Percentiles rank a stretch among this genome's conserved stretches.
These are phyloP conservation scores for Lenzites betulinus DNA, from an alignment of 768 basidiomycete species.

Conservation along the genomic window DNA sequence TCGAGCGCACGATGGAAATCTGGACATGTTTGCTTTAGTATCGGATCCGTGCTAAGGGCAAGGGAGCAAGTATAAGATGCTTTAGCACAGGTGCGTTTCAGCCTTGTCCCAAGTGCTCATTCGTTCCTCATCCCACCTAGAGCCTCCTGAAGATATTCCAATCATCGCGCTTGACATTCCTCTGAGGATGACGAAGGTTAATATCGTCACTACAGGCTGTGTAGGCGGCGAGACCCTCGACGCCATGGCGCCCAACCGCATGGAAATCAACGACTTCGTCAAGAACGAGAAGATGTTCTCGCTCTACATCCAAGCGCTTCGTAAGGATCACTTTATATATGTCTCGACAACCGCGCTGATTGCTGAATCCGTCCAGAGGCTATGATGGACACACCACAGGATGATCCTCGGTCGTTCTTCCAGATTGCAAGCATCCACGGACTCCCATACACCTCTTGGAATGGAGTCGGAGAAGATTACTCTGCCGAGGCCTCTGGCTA, in stretches of 20 bases:
- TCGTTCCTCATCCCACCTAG: neutral
- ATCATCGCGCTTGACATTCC: neutral
- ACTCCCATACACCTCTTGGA: conserved; percentile 47
- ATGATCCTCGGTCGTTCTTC: conserved; percentile 46
- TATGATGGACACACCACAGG: conserved; percentile 32
- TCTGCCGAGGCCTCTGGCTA: conserved; percentile 47
- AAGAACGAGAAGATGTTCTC: conserved; percentile 48
- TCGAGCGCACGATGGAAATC: too few species aligned
- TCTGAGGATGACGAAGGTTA: neutral
- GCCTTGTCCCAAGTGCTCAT: neutral
- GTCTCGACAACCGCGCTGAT: too few species aligned
- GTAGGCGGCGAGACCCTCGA: neutral
- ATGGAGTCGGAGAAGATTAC: conserved; percentile 40
- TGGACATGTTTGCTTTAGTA: too few species aligned
- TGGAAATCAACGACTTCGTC: conserved; percentile 27
- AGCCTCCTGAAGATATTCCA: neutral
- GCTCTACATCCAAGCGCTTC: conserved; percentile 52
- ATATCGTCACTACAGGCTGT: neutral
- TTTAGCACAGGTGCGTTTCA: too few species aligned
- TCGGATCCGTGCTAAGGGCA: too few species aligned
- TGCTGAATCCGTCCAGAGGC: conserved; percentile 27
- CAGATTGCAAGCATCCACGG: conserved; percentile 55
- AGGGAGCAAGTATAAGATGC: too few species aligned
- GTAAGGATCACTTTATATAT: conserved; percentile 32
- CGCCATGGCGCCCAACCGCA: conserved; percentile 11